Evolutionary conservation across 352 stramenopile genomes (phyloP).

Genomic region (Phytophthora vignae): DNA sequence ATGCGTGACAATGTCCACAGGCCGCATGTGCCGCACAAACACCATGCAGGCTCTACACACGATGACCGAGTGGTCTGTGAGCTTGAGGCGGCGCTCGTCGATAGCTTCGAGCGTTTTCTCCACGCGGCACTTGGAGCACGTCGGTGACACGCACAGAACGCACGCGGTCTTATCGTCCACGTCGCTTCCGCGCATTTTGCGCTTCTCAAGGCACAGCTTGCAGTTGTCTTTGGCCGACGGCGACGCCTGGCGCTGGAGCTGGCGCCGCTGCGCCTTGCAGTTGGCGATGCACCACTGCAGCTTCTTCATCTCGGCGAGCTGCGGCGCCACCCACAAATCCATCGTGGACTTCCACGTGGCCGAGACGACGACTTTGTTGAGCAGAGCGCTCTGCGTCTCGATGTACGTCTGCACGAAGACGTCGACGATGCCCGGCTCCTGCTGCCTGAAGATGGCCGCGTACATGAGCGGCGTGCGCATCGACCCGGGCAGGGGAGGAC

Average conservation of each 20-base stretch:
- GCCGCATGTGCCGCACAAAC: conserved; percentile 34
- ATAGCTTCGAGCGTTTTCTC: conserved; percentile 30
- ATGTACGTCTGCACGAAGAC: conserved; percentile 39
- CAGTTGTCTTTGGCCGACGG: conserved; percentile 24
- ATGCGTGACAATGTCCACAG: conserved; percentile 35
- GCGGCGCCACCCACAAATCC: conserved; percentile 27
- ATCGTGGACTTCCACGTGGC: conserved; percentile 32
- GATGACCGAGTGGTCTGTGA: conserved; percentile 30
- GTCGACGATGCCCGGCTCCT: conserved; percentile 34
- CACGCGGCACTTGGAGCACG: conserved; percentile 34
- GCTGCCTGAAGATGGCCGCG: conserved; percentile 32
- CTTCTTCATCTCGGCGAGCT: conserved; percentile 42
- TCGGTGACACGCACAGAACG: conserved; percentile 32
- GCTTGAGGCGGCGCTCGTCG: conserved; percentile 22
- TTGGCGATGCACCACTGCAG: conserved; percentile 40
- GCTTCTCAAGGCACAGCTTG: conserved; percentile 26
- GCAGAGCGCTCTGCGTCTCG: conserved; percentile 22
- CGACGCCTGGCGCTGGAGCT: conserved; percentile 31
- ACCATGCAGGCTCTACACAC: conserved; percentile 32
- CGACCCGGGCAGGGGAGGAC: conserved; percentile 30
- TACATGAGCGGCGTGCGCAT: conserved; percentile 36
- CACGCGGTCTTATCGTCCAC: conserved; percentile 25
- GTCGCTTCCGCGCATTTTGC: conserved; percentile 26
- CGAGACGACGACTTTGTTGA: conserved; percentile 34
- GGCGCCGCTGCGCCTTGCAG: conserved; percentile 25